Evolutionary conservation across 1,139 yeast species (phyloP).

Genomic region (Wickerhamomyces sp.): DNA sequence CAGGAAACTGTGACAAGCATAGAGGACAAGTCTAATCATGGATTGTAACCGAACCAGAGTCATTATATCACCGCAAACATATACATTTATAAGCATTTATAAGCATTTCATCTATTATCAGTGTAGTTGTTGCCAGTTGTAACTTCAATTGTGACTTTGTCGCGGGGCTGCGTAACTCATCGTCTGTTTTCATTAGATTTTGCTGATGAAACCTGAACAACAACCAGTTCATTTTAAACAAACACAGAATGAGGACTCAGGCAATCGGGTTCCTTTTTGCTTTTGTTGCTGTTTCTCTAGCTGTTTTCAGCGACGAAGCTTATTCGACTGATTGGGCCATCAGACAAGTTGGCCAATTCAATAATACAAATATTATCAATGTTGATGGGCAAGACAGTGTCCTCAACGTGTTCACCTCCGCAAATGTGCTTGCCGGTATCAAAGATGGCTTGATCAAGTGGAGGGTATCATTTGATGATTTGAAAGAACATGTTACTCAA

Average conservation of each 20-base stretch:
- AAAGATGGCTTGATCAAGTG: constrained; percentile 27
- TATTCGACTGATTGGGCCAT: constrained; percentile 33
- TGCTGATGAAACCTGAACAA: not conserved
- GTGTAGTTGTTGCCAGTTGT: too few relatives aligned
- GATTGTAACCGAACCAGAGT: not conserved
- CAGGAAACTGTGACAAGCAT: not conserved
- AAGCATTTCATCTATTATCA: too few relatives aligned
- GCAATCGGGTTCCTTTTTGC: constrained; percentile 1
- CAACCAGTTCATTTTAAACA: not conserved
- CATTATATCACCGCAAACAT: not conserved
- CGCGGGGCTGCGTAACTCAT: too few relatives aligned
- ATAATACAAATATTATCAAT: constrained; percentile 18
- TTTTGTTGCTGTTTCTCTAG: constrained; percentile 4
- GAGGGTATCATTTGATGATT: constrained; percentile 23
- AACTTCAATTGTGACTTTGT: too few relatives aligned
- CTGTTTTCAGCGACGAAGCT: constrained; percentile 29
- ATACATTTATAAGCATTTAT: too few relatives aligned
- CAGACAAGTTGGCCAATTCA: constrained; percentile 26
- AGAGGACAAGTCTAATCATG: not conserved
- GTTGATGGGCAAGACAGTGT: constrained; percentile 13
- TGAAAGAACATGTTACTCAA: constrained; percentile 6
- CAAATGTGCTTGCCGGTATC: constrained; percentile 26
- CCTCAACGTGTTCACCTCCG: constrained; percentile 22
- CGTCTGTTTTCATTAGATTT: too few relatives aligned
- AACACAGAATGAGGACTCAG: not conserved